Percentiles rank a stretch among this genome's conserved stretches.
Conservation (phyloP, 805 yeast species). For the Saccharomycopsis fermentans region DNA sequence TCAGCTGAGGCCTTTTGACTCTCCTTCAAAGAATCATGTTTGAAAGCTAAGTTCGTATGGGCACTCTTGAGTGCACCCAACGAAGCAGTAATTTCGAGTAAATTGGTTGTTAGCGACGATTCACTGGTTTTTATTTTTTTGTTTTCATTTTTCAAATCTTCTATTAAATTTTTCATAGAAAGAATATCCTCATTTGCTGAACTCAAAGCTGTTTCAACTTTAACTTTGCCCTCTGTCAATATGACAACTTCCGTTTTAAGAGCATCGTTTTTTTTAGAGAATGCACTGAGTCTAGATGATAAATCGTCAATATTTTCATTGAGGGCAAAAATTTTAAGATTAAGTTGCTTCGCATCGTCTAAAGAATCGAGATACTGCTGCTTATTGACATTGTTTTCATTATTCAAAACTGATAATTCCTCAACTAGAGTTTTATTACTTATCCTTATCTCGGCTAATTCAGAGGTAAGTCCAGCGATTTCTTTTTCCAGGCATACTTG, state of each 20-base stretch:
- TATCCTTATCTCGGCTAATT: neutral
- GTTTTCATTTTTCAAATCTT: neutral
- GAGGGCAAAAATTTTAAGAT: neutral
- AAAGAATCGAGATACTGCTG: neutral
- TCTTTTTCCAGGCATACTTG: neutral
- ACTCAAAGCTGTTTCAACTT: neutral
- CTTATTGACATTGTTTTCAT: neutral
- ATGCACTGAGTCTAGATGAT: neutral
- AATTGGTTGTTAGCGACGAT: slow-evolving; percentile 8
- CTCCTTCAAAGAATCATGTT: slow-evolving; percentile 25
- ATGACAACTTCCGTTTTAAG: neutral
- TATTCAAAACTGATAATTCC: neutral
- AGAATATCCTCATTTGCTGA: neutral
- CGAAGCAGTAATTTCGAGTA: slow-evolving; percentile 13
- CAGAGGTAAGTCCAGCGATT: neutral
- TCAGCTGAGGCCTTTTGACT: slow-evolving; percentile 23
- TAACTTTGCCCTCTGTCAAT: neutral
- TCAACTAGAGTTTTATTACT: neutral
- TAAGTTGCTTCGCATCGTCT: neutral
- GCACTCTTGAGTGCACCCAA: slow-evolving; percentile 14
- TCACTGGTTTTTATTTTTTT: slow-evolving; percentile 3
- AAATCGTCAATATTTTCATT: neutral
- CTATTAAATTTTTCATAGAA: neutral
- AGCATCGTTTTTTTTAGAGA: neutral
- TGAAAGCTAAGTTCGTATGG: slow-evolving; percentile 21